Base-by-base conservation (phyloP, 1,139 yeast genomes). In the Lodderomyces elongisporus region DNA sequence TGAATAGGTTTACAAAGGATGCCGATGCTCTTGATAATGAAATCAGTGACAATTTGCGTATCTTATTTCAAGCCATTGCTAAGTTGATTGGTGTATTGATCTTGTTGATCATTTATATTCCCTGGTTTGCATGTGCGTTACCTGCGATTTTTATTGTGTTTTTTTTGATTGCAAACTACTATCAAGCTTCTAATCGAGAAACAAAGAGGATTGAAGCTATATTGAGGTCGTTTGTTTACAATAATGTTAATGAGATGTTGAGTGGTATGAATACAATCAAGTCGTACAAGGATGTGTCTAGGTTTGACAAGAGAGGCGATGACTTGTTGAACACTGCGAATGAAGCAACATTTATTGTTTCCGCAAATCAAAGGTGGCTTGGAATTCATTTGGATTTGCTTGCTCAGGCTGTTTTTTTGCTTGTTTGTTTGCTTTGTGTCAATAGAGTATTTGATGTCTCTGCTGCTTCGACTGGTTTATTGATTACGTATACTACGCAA, bases 21-120 rank as follows among this genome's bases (percentile, higher is more conserved):
- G 81, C 93, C 0, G 94, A 85, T 51, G 79, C 80, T 22, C 61
- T 85, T 47, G 96, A 87, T 53, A 83, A 82, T 50, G 87, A 81
- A 48, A 62, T 79, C 36, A 74, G 79, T 27, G 82, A 77, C 43
- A 78, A 74, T 50, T 44, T 74, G 31, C 66, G 84, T 48, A 49
- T 77, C 39, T 58, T 74, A 36, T 46, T 72, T 30, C 70, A 66
- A 37, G 68, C 79, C 1, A 47, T 72, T 18, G 68, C 79, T 21
- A 70, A 70, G 38, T 71, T 82, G 34, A 43, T 74, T 32, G 88
- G 89, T 42, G 77, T 82, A 6, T 46, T 82, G 35, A 67, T 79
- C 24, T 69, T 84, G 45, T 77, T 87, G 51, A 66, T 84, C 31
- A 64, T 77, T 47, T 83, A 81, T 50, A 60, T 83, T 37, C 93